These are phyloP conservation scores for Physaria fendleri DNA, from an alignment of 345 rosid species.

Conservation along the genomic window DNA sequence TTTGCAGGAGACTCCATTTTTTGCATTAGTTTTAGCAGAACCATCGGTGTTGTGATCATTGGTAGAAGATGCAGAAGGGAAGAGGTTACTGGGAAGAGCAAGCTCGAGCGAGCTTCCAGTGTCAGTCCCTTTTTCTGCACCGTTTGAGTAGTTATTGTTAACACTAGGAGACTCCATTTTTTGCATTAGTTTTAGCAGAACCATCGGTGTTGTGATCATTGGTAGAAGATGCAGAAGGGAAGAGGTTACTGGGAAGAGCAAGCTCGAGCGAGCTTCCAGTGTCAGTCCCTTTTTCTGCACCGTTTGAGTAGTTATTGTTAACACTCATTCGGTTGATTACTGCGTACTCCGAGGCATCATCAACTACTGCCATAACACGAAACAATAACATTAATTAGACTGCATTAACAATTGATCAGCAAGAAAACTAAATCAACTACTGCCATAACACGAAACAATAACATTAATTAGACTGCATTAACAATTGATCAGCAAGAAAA, in stretches of 20 bases:
- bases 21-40: constrained; percentile 19
- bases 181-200: constrained; percentile 19
- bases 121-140: constrained; percentile 13
- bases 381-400: too few relatives aligned
- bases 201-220: constrained; percentile 16
- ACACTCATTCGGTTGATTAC: constrained; percentile 13
- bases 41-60: constrained; percentile 16
- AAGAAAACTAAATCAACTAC: too few relatives aligned
- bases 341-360: constrained; percentile 25
- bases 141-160: background rate
- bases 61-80: constrained; percentile 41
- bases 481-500: background rate
- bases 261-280: constrained; percentile 34
- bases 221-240: constrained; percentile 41
- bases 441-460: constrained; percentile 19
- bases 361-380: too few relatives aligned
- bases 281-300: constrained; percentile 13
- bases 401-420: too few relatives aligned
- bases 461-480: background rate
- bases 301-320: background rate
- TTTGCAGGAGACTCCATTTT: constrained; percentile 32
- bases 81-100: constrained; percentile 47
- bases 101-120: constrained; percentile 34
- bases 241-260: constrained; percentile 47
- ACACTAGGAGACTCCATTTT: constrained; percentile 13